Evolutionary conservation across 495 filamentous ascomycete species (phyloP), one percentile per base, ranked within the genome.

Genomic region (Penicillium samsonianum): DNA sequence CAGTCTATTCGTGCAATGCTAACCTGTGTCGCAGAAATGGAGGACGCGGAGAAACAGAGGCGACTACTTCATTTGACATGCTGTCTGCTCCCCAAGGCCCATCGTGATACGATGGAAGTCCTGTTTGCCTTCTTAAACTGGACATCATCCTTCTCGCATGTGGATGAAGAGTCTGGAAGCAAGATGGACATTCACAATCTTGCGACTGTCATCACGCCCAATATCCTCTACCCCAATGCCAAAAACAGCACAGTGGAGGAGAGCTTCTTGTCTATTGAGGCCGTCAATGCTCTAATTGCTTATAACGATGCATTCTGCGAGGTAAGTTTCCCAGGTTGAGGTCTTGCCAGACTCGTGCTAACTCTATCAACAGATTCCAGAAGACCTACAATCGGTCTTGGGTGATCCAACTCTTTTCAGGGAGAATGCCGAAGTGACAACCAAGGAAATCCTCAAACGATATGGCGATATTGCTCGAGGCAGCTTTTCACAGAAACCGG

Each of bases 131-230:
- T 99, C 79, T 79, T 99, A n/a, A 96, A 94, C 66, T 99, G 95
- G 95, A 90, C 88, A 14, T 90, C 92, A 12, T 96, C 94, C 6
- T 99, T 99, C 77, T 92, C 93, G 47, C 91, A 96, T 65, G 87
- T 98, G 20, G 94, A 99, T 64, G 93, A 98, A 64, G 83, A 85
- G 51, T 82, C 82, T 37, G 94, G 94, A 20, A 96, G 91, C 67
- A 97, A 97, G 79, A 99, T 99, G 94, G 94, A 99, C 72, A 91
- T 94, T 48, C 92, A 96, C 72, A 99, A 99, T 65, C 83, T 99
- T 52, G 90, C 94, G 7, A 98, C 95, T n/a, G 94, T 99, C 57
- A 96, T 99, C 61, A 90, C 92, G 6, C 94, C 94, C 0, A 99
- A 99, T 60, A 89, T 99, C 52, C 84, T 99, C 14, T 91, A 90